Evolutionary conservation across 768 basidiomycete genomes (phyloP), one percentile per base, ranked within the genome.

Genomic region (Dendrothele bispora): DNA sequence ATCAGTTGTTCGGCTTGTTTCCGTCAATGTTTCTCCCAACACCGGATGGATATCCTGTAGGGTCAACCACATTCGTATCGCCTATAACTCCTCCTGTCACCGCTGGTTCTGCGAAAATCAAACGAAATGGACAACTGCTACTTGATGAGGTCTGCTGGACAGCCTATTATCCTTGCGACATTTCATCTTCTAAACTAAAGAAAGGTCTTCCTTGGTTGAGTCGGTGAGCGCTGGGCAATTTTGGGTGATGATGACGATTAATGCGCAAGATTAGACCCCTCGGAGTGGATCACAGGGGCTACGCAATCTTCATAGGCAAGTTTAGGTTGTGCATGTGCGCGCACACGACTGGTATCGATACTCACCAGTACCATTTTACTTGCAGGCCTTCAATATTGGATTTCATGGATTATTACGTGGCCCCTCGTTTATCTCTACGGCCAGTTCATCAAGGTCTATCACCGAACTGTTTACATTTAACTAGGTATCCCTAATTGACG

Each of bases 141-240:
- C 68, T 88, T 6, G 76, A 83, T 30, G 82, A 88, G 61, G 73
- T 85, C 25, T 74, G 75, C 0, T 88, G 84, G 55, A 84, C 79
- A 24, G 76, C 72, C 1, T 87, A 77, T 59, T 88, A 88, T 58
- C 86, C 86, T 24, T 75, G 82, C 7, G 70, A 78, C 39, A 61
- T 64, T 11, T 51, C 59, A 5, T 41, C 21, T 2, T 24, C 21
- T 24, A 54, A 48, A 39, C 60, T 52, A 28, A 37, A 41, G 6
- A 72, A 70, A 49, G 80, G 81, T 2, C 53, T 83, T 25, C 52
- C 72, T 47, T 86, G 86, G 85, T 55, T 86, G 11, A 54, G 78
- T 53, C 70, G 82, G 84, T 83, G 40, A 26, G 75, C 63, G 35
- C 20, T 10, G 25, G 17, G n/a, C n/a, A n/a, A n/a, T n/a, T n/a